Evolutionary conservation across 2,329 filamentous ascomycete genomes (phyloP).

Genomic region (Pseudopithomyces maydicus): DNA sequence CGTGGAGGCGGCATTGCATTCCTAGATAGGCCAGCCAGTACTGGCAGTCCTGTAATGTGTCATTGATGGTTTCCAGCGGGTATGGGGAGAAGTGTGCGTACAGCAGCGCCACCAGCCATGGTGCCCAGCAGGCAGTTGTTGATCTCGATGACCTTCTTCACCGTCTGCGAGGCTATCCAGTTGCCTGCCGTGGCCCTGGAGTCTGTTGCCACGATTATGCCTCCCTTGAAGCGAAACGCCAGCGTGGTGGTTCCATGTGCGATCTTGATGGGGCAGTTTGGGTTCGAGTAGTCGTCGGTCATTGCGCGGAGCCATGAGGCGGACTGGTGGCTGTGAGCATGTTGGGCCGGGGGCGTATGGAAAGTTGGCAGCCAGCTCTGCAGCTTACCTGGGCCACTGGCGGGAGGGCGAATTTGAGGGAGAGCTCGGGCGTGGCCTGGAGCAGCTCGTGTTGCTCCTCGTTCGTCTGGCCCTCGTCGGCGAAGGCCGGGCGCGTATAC

Average conservation of each 20-base stretch:
- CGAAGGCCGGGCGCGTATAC: constrained; percentile 80
- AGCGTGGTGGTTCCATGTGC: constrained; percentile 98
- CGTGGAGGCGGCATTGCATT: constrained; percentile 98
- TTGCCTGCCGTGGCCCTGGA: constrained; percentile 95
- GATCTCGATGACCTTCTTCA: constrained; percentile 99
- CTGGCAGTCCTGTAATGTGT: constrained; percentile 78
- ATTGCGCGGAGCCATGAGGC: constrained; percentile 94
- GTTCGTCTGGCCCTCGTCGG: constrained; percentile 74
- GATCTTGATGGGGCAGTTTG: constrained; percentile 97
- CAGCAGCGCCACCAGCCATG: constrained; percentile 96
- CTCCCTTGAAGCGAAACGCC: constrained; percentile 96
- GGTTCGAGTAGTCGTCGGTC: constrained; percentile 97
- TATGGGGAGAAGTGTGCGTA: constrained; percentile 47
- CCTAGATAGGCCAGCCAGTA: constrained; percentile 99
- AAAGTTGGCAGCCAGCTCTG: not conserved
- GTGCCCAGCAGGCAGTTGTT: constrained; percentile 92
- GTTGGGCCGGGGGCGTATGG: not conserved
- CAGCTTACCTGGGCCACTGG: constrained; percentile 81
- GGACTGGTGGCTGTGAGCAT: constrained; percentile 61
- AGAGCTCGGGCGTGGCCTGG: constrained; percentile 74
- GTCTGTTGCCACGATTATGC: constrained; percentile 98
- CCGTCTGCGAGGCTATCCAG: constrained; percentile 99
- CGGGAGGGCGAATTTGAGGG: constrained; percentile 92
- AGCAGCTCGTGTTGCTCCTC: constrained; percentile 73
- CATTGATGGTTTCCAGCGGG: constrained; percentile 9